Evolutionary conservation across 2,329 filamentous ascomycete species (phyloP).

Genomic region (Calonectria pteridis): DNA sequence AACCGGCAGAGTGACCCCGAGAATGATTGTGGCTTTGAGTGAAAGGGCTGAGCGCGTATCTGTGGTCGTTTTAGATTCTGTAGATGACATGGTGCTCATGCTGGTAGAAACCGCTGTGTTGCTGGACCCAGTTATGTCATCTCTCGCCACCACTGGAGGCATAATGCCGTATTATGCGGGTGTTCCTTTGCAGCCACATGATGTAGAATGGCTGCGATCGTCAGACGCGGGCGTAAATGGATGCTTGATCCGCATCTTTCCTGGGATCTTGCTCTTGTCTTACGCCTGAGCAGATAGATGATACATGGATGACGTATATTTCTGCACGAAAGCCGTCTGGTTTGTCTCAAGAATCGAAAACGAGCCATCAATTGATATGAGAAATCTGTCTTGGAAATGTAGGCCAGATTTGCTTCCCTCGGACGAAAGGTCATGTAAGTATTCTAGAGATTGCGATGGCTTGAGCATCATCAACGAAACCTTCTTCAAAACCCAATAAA

Average conservation of each 20-base stretch:
- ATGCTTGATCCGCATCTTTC: not conserved
- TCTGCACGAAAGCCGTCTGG: not conserved
- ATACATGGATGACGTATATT: not conserved
- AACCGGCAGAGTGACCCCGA: not conserved
- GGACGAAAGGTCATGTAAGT: not conserved
- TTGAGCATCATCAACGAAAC: not conserved
- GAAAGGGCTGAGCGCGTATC: not conserved
- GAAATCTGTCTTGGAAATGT: too few species aligned
- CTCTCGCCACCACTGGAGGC: not conserved
- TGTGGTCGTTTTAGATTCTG: not conserved
- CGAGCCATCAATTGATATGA: too few species aligned
- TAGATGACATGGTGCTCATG: not conserved
- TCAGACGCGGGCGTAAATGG: not conserved
- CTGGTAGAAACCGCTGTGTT: not conserved
- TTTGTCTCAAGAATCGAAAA: not conserved
- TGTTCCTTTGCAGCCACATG: not conserved
- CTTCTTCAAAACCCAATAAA: not conserved
- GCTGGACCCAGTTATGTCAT: too few species aligned
- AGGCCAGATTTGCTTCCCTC: not conserved
- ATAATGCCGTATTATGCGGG: not conserved
- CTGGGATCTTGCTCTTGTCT: not conserved
- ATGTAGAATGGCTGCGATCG: not conserved
- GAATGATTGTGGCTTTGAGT: not conserved
- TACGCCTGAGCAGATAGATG: not conserved
- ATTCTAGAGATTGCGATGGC: not conserved